Conservation (phyloP, 1,284 basidiomycete genomes). For the Moniliophthora roreri region DNA sequence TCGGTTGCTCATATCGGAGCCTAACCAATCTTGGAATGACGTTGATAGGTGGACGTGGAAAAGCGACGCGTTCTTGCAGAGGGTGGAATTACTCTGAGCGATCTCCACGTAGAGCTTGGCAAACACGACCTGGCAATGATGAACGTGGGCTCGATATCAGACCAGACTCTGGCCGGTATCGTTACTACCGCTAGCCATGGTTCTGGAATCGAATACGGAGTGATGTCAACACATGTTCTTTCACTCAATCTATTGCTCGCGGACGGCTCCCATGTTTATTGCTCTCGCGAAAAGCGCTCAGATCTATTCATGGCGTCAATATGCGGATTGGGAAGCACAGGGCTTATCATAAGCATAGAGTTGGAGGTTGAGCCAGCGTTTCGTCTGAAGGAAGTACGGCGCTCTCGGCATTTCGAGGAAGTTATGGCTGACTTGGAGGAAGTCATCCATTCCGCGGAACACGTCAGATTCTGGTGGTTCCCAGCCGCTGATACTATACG, state of each 20-base stretch:
- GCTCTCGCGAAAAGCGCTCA: slow-evolving; percentile 61
- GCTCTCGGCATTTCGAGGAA: slow-evolving; percentile 66
- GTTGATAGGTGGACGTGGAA: slow-evolving; percentile 66
- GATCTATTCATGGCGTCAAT: slow-evolving; percentile 92
- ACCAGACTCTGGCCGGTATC: slow-evolving; percentile 94
- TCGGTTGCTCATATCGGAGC: slow-evolving; percentile 9
- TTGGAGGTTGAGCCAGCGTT: slow-evolving; percentile 85
- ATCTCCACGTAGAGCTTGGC: slow-evolving; percentile 69
- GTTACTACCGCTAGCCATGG: slow-evolving; percentile 96
- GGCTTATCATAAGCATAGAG: slow-evolving; percentile 81
- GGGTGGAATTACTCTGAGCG: slow-evolving; percentile 78
- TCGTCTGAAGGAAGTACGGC: slow-evolving; percentile 77
- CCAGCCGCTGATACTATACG: slow-evolving; percentile 78
- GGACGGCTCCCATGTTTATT: slow-evolving; percentile 66
- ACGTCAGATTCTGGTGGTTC: slow-evolving; percentile 96
- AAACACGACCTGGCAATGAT: slow-evolving; percentile 80
- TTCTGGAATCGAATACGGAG: slow-evolving; percentile 78
- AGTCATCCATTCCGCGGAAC: slow-evolving; percentile 71
- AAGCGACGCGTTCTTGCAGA: slow-evolving; percentile 72
- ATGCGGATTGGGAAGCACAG: slow-evolving; percentile 93
- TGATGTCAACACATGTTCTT: slow-evolving; percentile 82
- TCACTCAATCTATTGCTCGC: slow-evolving; percentile 76
- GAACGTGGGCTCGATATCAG: slow-evolving; percentile 95
- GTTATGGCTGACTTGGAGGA: slow-evolving; percentile 55
- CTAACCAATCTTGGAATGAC: slow-evolving; percentile 8